Conservation (phyloP, 148 eudicot species). For the Chenopodium berlandieri region DNA sequence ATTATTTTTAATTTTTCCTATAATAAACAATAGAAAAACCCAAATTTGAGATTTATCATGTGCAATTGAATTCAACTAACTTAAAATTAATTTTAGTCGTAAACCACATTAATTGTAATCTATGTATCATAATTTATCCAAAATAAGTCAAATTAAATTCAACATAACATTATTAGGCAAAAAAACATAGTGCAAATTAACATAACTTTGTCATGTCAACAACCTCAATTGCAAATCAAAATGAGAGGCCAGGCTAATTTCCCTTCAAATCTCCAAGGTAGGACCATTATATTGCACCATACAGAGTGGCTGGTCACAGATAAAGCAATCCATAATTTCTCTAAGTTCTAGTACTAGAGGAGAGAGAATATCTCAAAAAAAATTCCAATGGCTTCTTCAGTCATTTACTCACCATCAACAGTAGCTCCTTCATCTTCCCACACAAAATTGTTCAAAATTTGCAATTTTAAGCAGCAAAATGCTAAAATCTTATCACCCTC, state of each 20-base stretch:
- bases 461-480: not conserved
- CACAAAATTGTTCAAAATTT: conserved; percentile 11
- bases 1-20: too few species aligned
- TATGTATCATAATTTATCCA: too few species aligned
- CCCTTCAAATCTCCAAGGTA: not conserved
- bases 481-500: conserved; percentile 20
- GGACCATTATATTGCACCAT: conserved; percentile 19
- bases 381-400: conserved; percentile 39
- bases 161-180: too few species aligned
- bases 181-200: too few species aligned
- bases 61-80: too few species aligned
- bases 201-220: not conserved
- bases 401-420: conserved; percentile 31
- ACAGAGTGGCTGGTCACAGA: conserved; percentile 14
- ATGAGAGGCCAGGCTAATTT: not conserved
- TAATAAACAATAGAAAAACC: too few species aligned
- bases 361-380: not conserved
- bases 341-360: not conserved
- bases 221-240: not conserved
- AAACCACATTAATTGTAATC: not conserved
- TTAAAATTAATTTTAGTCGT: too few species aligned
- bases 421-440: conserved; percentile 24
- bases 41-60: too few species aligned
- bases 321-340: conserved; percentile 11
- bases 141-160: too few species aligned